Evolutionary conservation across 2,329 filamentous ascomycete genomes (phyloP), one percentile per base, ranked within the genome.

Genomic region (Meredithiella fracta): DNA sequence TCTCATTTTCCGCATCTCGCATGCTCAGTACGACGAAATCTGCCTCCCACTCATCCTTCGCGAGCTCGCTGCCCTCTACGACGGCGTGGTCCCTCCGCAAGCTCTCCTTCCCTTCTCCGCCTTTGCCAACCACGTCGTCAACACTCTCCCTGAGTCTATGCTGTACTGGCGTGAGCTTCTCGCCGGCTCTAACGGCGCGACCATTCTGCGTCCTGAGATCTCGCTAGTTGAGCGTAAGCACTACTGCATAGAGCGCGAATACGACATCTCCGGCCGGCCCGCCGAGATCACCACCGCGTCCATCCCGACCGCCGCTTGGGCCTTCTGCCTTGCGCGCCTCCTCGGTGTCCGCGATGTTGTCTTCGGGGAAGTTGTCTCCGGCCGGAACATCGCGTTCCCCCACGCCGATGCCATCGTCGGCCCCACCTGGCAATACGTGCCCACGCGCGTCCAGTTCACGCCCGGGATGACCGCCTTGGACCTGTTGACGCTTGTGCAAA

Each of bases 11-110:
- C 76, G 81, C 56, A 74, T 85, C 56, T 84, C 80, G 0, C 82
- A 85, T 64, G 78, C 81, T 0, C 81, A 85, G 61, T 85, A 84
- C 63, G 82, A 85, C 60, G 82, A 82, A 60, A 79, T 85, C 22
- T 84, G 77, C 60, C 71, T 85, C 7, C 76, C 79, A 0, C 68
- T 73, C n/a, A 72, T 84, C 20, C 73, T 84, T 57, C 72, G 71
- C 17, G 78, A 83, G 62, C 73, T 85, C 42, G 76, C 75, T 2
- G 70, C 72, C 0, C 68, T 82, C 4, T 68, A 68, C 58, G 57
- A 64, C 47, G 59, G 58, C 54, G 44, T 25, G 17, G 14, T 49
- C 20, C 51, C 58, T 4, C 42, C 58, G 2, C 54, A 55, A 37
- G 31, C 44, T 2, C 66, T 69, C 0, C 62, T 69, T 0, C 70